A percentile compares a stretch with the other conserved stretches of the same genome.
Evolutionary conservation across 78 protist genomes (phyloP).

Genomic region (Dictyostelium capitatum): DNA sequence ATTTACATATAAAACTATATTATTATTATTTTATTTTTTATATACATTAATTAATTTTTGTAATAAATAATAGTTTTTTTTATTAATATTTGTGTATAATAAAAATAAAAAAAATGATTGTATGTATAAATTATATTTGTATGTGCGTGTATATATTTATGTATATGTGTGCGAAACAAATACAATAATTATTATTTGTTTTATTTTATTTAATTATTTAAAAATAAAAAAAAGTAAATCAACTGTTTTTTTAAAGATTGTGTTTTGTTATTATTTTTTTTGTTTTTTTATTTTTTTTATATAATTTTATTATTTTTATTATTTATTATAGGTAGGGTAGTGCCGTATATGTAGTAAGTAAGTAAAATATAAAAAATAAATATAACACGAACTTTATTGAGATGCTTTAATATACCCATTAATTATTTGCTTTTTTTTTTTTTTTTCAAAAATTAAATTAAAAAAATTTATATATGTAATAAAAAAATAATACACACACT

Average conservation of each 20-base stretch:
- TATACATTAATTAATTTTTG: neutral
- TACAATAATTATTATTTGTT: neutral
- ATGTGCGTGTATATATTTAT: neutral
- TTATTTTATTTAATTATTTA: neutral
- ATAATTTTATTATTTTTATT: neutral
- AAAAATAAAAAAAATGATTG: neutral
- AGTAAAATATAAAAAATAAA: neutral
- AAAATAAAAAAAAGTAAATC: slow-evolving; percentile 5
- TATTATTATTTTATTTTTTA: neutral
- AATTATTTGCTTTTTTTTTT: neutral
- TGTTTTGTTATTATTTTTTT: slow-evolving; percentile 1
- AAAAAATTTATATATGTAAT: too few relatives aligned
- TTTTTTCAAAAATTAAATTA: neutral
- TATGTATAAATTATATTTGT: neutral
- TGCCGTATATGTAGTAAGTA: neutral
- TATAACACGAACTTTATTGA: slow-evolving; percentile 4
- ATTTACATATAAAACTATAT: neutral
- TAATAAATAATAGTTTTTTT: neutral
- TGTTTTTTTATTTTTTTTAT: neutral
- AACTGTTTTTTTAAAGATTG: slow-evolving; percentile 10
- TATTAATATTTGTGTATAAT: neutral
- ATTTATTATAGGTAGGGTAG: too few relatives aligned
- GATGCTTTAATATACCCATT: neutral
- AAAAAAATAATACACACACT: neutral
- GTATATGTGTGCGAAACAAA: neutral